Conservation (phyloP, 75 land plant species). For the Pseudotsuga menziesii region DNA sequence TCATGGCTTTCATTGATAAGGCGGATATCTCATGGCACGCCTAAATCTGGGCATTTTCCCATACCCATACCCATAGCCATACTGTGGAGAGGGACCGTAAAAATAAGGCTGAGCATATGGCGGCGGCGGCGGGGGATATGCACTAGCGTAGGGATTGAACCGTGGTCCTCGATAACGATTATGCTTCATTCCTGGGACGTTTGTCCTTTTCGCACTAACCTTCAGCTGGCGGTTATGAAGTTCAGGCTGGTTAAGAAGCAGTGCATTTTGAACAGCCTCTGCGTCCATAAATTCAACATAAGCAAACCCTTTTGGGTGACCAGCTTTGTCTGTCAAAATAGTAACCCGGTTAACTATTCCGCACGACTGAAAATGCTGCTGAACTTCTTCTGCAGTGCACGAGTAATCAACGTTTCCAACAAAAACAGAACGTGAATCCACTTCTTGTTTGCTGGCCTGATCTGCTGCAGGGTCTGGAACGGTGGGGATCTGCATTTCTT, state of each 20-base stretch:
- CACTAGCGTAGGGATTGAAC: conserved; percentile 47
- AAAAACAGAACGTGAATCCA: conserved; percentile 73
- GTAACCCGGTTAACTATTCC: conserved; percentile 82
- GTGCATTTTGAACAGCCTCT: conserved; percentile 50
- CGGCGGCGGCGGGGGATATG: conserved; percentile 26
- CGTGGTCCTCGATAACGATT: conserved; percentile 54
- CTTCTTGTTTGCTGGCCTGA: conserved; percentile 66
- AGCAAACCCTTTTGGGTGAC: conserved; percentile 82
- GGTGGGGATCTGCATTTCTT: conserved; percentile 25
- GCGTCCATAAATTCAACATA: conserved; percentile 53
- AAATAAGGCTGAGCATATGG: conserved; percentile 52
- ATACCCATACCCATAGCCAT: conserved; percentile 78
- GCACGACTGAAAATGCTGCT: conserved; percentile 89
- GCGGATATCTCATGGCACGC: no score
- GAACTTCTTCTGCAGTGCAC: conserved; percentile 88
- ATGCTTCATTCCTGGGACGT: conserved; percentile 94
- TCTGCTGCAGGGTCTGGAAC: conserved; percentile 33
- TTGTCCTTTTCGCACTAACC: conserved; percentile 84
- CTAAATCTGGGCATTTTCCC: conserved; percentile 25
- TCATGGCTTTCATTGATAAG: conserved; percentile 5
- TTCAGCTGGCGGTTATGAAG: conserved; percentile 51
- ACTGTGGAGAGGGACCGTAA: conserved; percentile 44
- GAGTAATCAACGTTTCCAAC: conserved; percentile 94
- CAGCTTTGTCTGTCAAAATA: conserved; percentile 83
- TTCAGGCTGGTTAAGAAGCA: conserved; percentile 42